Conservation (phyloP, 1,284 basidiomycete genomes). For the Fomitopsis betulina region DNA sequence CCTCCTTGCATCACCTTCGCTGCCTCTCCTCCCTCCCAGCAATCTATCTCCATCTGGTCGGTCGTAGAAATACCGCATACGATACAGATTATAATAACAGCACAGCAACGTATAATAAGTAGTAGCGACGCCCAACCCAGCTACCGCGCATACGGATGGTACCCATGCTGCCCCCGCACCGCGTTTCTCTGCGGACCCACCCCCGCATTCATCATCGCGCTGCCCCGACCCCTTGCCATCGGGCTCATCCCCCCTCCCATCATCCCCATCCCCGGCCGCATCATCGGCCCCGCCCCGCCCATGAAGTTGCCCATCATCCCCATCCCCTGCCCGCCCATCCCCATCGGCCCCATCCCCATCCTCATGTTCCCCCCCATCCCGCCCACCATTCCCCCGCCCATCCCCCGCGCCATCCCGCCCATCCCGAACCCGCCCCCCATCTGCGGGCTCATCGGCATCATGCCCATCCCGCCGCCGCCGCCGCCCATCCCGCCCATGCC, state of each 20-base stretch:
- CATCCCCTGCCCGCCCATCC: conserved; percentile 27
- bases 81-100: too few species aligned
- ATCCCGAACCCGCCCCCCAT: conserved; percentile 16
- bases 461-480: conserved; percentile 19
- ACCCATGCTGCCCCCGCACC: conserved; percentile 53
- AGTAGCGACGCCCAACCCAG: neutral
- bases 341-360: conserved; percentile 28
- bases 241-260: conserved; percentile 25
- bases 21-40: too few species aligned
- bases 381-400: conserved; percentile 33
- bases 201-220: conserved; percentile 38
- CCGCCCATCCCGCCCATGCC: conserved; percentile 17
- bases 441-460: conserved; percentile 11
- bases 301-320: conserved; percentile 26
- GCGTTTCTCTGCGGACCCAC: conserved; percentile 50
- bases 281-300: conserved; percentile 19
- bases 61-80: too few species aligned
- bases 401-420: conserved; percentile 30
- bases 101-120: too few species aligned
- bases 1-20: too few species aligned
- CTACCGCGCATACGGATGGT: conserved; percentile 57
- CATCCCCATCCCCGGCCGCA: conserved; percentile 31
- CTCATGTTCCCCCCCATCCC: conserved; percentile 26
- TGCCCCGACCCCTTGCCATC: conserved; percentile 24
- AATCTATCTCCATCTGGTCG: too few species aligned